Percentiles rank a stretch among this genome's conserved stretches.
These are phyloP conservation scores for Phytophthora rubi DNA, from an alignment of 352 stramenopile species.

Conservation along the genomic window DNA sequence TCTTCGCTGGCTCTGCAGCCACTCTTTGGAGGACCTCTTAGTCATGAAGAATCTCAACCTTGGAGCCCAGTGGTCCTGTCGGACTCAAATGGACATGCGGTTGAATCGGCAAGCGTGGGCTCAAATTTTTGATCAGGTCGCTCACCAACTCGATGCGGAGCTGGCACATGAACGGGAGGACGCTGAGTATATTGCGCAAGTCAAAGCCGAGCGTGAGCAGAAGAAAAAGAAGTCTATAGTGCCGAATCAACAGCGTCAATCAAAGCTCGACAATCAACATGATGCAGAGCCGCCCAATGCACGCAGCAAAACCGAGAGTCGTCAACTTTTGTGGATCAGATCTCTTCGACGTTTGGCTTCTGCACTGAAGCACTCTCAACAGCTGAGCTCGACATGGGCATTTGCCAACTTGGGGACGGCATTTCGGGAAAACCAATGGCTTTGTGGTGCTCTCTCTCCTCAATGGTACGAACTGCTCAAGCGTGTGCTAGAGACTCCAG, in stretches of 20 bases:
- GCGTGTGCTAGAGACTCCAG: constrained; percentile 41
- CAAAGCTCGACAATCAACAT: not conserved
- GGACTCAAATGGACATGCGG: constrained; percentile 56
- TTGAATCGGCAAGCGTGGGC: constrained; percentile 61
- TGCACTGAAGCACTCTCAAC: constrained; percentile 42
- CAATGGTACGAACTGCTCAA: constrained; percentile 34
- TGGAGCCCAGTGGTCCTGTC: constrained; percentile 58
- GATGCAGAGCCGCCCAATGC: not conserved
- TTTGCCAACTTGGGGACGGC: constrained; percentile 42
- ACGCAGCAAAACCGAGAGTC: constrained; percentile 4
- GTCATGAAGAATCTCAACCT: constrained; percentile 63
- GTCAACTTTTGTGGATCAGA: constrained; percentile 18
- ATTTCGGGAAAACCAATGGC: constrained; percentile 54
- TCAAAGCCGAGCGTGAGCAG: constrained; percentile 20
- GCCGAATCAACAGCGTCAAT: constrained; percentile 8
- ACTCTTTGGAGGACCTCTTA: constrained; percentile 66
- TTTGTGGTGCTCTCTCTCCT: constrained; percentile 40
- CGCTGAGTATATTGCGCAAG: constrained; percentile 41
- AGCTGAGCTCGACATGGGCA: constrained; percentile 50
- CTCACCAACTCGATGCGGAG: constrained; percentile 46
- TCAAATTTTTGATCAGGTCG: constrained; percentile 61
- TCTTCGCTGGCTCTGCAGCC: constrained; percentile 51
- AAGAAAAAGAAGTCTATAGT: constrained; percentile 21
- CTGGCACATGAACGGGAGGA: constrained; percentile 39
- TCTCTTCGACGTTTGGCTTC: constrained; percentile 35